Evolutionary conservation across 768 basidiomycete species (phyloP).

Genomic region (Polyporus arcularius): DNA sequence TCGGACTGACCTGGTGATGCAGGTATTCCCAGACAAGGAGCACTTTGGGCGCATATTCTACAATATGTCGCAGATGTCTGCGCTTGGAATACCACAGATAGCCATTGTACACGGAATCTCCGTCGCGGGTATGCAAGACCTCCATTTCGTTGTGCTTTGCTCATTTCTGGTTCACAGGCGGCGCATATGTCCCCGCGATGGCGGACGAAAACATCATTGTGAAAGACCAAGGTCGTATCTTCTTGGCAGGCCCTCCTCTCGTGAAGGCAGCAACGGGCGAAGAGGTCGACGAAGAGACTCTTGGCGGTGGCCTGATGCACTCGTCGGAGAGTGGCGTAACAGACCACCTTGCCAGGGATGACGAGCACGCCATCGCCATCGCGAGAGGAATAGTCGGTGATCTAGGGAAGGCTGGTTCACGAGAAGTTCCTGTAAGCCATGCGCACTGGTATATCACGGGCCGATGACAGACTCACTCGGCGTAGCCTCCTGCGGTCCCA

Average conservation of each 20-base stretch:
- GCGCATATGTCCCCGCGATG: conserved; percentile 96
- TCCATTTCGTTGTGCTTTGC: neutral
- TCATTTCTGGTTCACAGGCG: conserved; percentile 45
- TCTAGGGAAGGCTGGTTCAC: conserved; percentile 63
- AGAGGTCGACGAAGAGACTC: conserved; percentile 87
- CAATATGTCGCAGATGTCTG: conserved; percentile 97
- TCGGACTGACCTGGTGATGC: neutral
- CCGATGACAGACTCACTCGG: neutral
- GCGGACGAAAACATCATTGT: conserved; percentile 93
- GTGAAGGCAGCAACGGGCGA: conserved; percentile 96
- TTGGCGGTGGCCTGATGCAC: conserved; percentile 91
- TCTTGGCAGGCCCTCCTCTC: conserved; percentile 91
- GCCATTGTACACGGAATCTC: conserved; percentile 93
- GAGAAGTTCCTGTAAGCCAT: conserved; percentile 47
- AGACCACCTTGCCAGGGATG: conserved; percentile 83
- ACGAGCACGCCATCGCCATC: conserved; percentile 82
- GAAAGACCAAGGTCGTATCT: conserved; percentile 89
- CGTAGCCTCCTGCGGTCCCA: conserved; percentile 55
- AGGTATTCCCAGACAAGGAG: conserved; percentile 92
- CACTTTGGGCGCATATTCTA: conserved; percentile 98
- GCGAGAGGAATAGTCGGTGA: conserved; percentile 79
- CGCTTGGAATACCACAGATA: conserved; percentile 87
- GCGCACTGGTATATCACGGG: neutral
- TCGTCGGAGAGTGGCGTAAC: conserved; percentile 90
- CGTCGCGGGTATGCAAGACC: conserved; percentile 64